A percentile compares a stretch with the other conserved stretches of the same genome.
phyloP scores from a whole-genome alignment of 1,139 yeast genomes.

The Arxiozyma slooffiae region DNA sequence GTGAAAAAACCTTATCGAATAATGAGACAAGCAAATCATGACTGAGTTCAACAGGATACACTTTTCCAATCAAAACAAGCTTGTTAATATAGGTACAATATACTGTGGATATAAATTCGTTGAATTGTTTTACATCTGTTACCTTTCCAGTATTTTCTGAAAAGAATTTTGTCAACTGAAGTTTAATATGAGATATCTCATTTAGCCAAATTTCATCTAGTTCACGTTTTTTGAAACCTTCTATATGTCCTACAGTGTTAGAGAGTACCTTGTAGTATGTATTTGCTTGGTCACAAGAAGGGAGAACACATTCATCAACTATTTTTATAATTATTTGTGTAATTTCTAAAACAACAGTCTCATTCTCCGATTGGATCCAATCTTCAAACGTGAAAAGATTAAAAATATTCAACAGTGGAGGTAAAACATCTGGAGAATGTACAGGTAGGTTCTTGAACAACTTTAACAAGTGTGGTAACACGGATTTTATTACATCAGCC shows the following conservation, averaged over 20 bases:
- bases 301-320: slow-evolving; percentile 17
- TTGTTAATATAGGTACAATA: slow-evolving; percentile 24
- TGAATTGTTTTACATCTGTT: slow-evolving; percentile 7
- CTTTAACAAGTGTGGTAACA: slow-evolving; percentile 19
- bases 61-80: slow-evolving; percentile 23
- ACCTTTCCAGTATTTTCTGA: slow-evolving; percentile 11
- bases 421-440: slow-evolving; percentile 19
- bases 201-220: slow-evolving; percentile 23
- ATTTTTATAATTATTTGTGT: slow-evolving; percentile 16
- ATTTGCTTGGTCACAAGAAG: slow-evolving; percentile 9
- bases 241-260: slow-evolving; percentile 16
- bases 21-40: slow-evolving; percentile 14
- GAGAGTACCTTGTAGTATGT: slow-evolving; percentile 14
- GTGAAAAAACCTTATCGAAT: slow-evolving; percentile 13
- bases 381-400: slow-evolving; percentile 24
- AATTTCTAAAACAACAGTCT: slow-evolving; percentile 16
- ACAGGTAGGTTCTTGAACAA: slow-evolving; percentile 20
- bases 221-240: slow-evolving; percentile 15
- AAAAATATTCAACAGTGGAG: slow-evolving; percentile 21
- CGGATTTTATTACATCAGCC: slow-evolving; percentile 13
- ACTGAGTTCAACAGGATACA: slow-evolving; percentile 21
- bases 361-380: slow-evolving; percentile 25
- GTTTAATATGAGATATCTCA: slow-evolving; percentile 16
- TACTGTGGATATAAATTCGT: slow-evolving; percentile 11
- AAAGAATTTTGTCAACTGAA: slow-evolving; percentile 21